Evolutionary conservation across 2,329 filamentous ascomycete genomes (phyloP), one percentile per base, ranked within the genome.

Genomic region (Trichophyton benhamiae): DNA sequence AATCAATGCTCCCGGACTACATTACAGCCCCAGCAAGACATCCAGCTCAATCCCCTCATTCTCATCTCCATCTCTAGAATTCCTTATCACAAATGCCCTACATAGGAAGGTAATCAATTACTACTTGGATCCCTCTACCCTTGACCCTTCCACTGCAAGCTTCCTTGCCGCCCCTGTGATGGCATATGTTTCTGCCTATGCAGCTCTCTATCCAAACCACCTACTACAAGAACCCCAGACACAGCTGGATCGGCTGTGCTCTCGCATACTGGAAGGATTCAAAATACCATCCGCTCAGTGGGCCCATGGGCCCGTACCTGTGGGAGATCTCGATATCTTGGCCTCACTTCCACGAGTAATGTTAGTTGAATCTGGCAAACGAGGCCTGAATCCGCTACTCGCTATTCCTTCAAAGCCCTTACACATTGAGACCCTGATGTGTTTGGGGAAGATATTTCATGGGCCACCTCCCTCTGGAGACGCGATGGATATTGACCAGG

Each of bases 141-240:
- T 77, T 36, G 80, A 82, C 60, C 70, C 79, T 1, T 67, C 83
- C 36, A 81, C 83, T 64, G 69, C 78, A 7, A 75, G 76, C 25
- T 83, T 83, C 66, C 72, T 85, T 8, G 79, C 78, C 63, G 78
- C 78, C 4, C 78, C 80, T 3, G 76, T 82, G 20, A 82, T 82
- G 65, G 77, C 79, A 57, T 85, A 85, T 68, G 74, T 85, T 53
- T 77, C 80, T 41, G 78, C 78, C 61, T 85, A 84, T 67, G 80
- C 79, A 6, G 76, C 78, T 36, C 71, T 72, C 2, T 84, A 83
- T 60, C 80, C 81, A 1, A 77, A 80, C 33, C 80, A 84, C 67
- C 78, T 83, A 60, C 73, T 83, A 41, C 74, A 76, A 33, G 72
- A 67, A 30, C 68, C 72, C 1, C 66, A 71, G 4, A 71, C 77